phyloP scores from a whole-genome alignment of 805 yeast genomes.

The Metschnikowia continentalis region DNA sequence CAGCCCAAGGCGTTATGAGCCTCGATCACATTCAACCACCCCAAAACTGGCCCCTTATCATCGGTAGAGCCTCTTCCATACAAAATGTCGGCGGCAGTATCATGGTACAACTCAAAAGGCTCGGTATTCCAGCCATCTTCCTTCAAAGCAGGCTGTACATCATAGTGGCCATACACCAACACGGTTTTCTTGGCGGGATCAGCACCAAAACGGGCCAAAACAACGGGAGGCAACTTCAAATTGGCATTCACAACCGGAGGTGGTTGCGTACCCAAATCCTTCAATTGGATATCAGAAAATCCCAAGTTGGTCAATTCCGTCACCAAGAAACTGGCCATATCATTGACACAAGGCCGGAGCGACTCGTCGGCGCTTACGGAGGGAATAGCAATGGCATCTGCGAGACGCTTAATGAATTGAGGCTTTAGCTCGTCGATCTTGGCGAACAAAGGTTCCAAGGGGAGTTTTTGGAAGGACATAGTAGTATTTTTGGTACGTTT shows the following conservation, averaged over 20 bases:
- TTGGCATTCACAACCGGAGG: slow-evolving; percentile 73
- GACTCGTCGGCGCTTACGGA: slow-evolving; percentile 91
- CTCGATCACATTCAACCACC: slow-evolving; percentile 91
- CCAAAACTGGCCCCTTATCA: slow-evolving; percentile 97
- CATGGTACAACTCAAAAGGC: slow-evolving; percentile 69
- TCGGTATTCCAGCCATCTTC: slow-evolving; percentile 97
- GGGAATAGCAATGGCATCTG: slow-evolving; percentile 87
- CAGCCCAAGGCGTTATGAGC: slow-evolving; percentile 83
- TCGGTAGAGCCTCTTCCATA: slow-evolving; percentile 95
- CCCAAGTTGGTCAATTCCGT: slow-evolving; percentile 68
- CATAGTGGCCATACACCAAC: slow-evolving; percentile 93
- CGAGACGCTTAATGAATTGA: slow-evolving; percentile 63
- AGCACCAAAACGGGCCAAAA: slow-evolving; percentile 81
- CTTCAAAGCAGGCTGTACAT: slow-evolving; percentile 90
- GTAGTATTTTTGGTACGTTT: neutral
- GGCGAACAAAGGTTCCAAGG: slow-evolving; percentile 45
- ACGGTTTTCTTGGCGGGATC: slow-evolving; percentile 85
- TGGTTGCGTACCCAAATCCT: slow-evolving; percentile 84
- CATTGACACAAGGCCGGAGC: slow-evolving; percentile 82
- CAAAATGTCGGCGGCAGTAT: slow-evolving; percentile 60
- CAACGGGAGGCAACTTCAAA: slow-evolving; percentile 86
- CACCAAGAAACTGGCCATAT: slow-evolving; percentile 81
- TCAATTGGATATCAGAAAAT: slow-evolving; percentile 75
- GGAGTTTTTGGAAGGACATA: slow-evolving; percentile 39
- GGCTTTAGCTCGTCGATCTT: slow-evolving; percentile 76